Conservation (phyloP, 1,139 yeast species). For the Suhomyces coccinellae region DNA sequence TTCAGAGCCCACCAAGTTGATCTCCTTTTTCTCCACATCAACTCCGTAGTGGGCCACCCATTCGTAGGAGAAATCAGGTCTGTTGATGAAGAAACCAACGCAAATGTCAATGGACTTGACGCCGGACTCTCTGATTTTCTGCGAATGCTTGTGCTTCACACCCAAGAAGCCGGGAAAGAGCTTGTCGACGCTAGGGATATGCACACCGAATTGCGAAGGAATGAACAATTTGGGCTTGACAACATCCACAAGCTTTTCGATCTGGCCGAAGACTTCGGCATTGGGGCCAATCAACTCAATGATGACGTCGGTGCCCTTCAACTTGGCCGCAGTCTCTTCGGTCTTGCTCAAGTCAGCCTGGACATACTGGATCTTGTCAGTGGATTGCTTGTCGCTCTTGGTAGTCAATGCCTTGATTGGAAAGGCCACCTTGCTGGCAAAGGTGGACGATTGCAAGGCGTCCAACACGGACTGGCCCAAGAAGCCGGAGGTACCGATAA, state of each 20-base stretch:
- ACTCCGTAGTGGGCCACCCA: conserved; percentile 40
- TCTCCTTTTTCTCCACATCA: conserved; percentile 33
- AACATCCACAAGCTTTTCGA: conserved; percentile 36
- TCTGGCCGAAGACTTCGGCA: conserved; percentile 24
- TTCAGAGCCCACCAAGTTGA: conserved; percentile 46
- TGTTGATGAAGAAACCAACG: conserved; percentile 47
- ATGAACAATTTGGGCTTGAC: conserved; percentile 55
- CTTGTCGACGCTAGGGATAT: conserved; percentile 25
- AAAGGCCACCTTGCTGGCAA: conserved; percentile 41
- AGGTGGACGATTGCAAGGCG: conserved; percentile 44
- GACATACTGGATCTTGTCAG: conserved; percentile 44
- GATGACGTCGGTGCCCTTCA: conserved; percentile 53
- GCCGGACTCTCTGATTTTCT: conserved; percentile 29
- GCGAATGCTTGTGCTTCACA: conserved; percentile 41
- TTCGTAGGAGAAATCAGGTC: conserved; percentile 39
- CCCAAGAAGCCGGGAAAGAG: conserved; percentile 36
- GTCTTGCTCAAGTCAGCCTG: conserved; percentile 28
- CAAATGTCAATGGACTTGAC: conserved; percentile 52
- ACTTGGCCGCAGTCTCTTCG: conserved; percentile 29
- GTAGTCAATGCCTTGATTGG: conserved; percentile 57
- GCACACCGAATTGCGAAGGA: conserved; percentile 64
- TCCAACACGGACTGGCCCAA: conserved; percentile 49
- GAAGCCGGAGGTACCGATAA: conserved; percentile 54
- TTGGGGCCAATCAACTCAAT: conserved; percentile 42
- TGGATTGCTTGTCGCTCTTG: conserved; percentile 29